Evolutionary conservation across 2,329 filamentous ascomycete species (phyloP), one percentile per base, ranked within the genome.

Genomic region (Ceratocystis papillata): DNA sequence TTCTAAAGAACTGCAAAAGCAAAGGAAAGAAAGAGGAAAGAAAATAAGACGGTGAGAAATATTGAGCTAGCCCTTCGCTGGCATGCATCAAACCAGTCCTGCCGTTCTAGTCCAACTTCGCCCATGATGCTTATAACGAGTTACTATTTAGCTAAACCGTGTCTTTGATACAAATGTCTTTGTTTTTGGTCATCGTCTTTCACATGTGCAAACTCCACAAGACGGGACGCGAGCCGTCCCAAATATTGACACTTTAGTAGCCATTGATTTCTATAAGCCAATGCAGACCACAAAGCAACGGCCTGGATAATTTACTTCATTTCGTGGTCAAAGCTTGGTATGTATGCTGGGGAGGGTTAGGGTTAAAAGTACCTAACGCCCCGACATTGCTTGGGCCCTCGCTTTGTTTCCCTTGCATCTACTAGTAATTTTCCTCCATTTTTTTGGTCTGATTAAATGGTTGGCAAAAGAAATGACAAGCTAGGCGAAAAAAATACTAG

Each of bases 31-130:
- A 59, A 59, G 15, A 8, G 17, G 25, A 10, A 7, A n/a, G 55
- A 7, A 30, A 59, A 59, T 5, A 59, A 59, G 30, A 59, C 55
- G 55, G 55, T 37, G 55, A 59, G 55, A 59, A 59, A 37, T 59
- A 33, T 37, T 30, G n/a, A 37, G 30, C 17, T 20, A 37, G 30
- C 17, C 17, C 37, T 41, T 41, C 17, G 15, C 17, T 30, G 55
- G 30, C 28, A 59, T 59, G 55, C 55, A 59, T n/a, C 55, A 59
- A 59, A 37, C 17, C 55, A 59, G 28, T 59, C 55, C 15, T 59
- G 55, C 55, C 55, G 17, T 59, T 59, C 12, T n/a, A 8, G 55
- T 41, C 37, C 30, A 33, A 15, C 37, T 10, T 41, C 5, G 37
- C 37, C 15, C 37, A 12, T 37, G 55, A 59, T 59, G 6, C 55